Evolutionary conservation across 140 eudicot species (phyloP).

Genomic region (Cichorium intybus): DNA sequence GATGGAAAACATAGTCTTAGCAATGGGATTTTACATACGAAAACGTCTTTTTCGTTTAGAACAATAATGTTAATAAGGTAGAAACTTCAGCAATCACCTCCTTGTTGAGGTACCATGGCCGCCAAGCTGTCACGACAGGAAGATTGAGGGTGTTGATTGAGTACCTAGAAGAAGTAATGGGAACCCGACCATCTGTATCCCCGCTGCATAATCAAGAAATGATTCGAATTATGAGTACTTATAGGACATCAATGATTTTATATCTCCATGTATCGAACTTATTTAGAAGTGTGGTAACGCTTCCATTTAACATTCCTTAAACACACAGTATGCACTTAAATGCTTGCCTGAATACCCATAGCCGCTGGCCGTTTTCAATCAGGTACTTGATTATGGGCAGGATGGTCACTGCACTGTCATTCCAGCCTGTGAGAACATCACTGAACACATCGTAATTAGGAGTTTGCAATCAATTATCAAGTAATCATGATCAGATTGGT

Average conservation of each 20-base stretch:
- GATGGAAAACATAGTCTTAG: background rate
- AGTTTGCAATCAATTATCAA: background rate
- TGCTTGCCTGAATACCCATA: conserved; percentile 40
- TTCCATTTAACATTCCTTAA: background rate
- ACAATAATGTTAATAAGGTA: background rate
- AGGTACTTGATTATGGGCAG: conserved; percentile 37
- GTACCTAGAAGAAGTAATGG: conserved; percentile 41
- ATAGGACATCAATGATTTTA: background rate
- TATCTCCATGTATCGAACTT: background rate
- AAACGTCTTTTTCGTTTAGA: background rate
- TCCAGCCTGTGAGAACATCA: conserved; percentile 19
- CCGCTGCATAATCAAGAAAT: conserved; percentile 33
- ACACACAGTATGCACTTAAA: background rate
- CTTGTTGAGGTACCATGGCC: conserved; percentile 48
- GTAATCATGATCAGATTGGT: background rate
- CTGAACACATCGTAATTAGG: conserved; percentile 5
- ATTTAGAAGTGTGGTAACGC: background rate
- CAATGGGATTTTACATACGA: background rate
- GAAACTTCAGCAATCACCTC: conserved; percentile 36
- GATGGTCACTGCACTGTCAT: conserved; percentile 25
- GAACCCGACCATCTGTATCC: conserved; percentile 40
- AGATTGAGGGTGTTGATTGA: conserved; percentile 33
- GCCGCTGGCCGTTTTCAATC: conserved; percentile 25
- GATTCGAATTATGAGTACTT: no score
- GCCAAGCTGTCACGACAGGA: conserved; percentile 39